These are phyloP conservation scores for Westerdykella sp. DNA, from an alignment of 2,329 filamentous ascomycete species.

Conservation along the genomic window DNA sequence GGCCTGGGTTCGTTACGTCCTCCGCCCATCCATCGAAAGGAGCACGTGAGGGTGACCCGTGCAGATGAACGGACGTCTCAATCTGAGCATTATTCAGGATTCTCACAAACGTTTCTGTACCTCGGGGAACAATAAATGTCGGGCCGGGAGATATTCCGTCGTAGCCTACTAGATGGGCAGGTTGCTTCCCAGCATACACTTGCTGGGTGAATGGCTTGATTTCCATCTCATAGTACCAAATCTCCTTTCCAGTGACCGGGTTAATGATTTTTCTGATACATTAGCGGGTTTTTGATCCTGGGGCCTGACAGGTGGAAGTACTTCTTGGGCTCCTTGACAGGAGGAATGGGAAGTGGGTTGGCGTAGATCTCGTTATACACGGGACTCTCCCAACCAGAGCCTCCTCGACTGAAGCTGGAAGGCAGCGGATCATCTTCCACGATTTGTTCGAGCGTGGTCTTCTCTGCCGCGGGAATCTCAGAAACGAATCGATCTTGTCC, in stretches of 20 bases:
- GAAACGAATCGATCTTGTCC: constrained; percentile 3
- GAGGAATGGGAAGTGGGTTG: constrained; percentile 40
- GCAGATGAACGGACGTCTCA: constrained; percentile 48
- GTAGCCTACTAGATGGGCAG: constrained; percentile 43
- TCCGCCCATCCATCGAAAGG: constrained; percentile 51
- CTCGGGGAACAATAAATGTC: constrained; percentile 43
- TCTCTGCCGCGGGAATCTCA: constrained; percentile 4
- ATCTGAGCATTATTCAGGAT: constrained; percentile 46
- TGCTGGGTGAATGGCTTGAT: constrained; percentile 38
- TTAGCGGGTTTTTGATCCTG: background rate
- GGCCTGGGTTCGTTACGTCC: constrained; percentile 44
- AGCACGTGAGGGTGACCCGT: constrained; percentile 39
- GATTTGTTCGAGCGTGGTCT: constrained; percentile 1
- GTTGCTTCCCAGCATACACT: constrained; percentile 35
- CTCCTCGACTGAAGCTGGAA: background rate
- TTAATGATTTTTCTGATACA: constrained; percentile 26
- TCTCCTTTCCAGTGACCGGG: constrained; percentile 26
- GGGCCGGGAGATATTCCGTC: constrained; percentile 51
- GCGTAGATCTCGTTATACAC: constrained; percentile 28
- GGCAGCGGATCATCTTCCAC: constrained; percentile 4
- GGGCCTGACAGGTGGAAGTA: constrained; percentile 12
- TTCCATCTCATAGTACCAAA: constrained; percentile 41
- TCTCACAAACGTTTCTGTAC: constrained; percentile 47
- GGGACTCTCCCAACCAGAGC: constrained; percentile 11
- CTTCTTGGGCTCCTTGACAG: constrained; percentile 37